phyloP scores from a whole-genome alignment of 306 rosid species.

The Benincasa hispida region DNA sequence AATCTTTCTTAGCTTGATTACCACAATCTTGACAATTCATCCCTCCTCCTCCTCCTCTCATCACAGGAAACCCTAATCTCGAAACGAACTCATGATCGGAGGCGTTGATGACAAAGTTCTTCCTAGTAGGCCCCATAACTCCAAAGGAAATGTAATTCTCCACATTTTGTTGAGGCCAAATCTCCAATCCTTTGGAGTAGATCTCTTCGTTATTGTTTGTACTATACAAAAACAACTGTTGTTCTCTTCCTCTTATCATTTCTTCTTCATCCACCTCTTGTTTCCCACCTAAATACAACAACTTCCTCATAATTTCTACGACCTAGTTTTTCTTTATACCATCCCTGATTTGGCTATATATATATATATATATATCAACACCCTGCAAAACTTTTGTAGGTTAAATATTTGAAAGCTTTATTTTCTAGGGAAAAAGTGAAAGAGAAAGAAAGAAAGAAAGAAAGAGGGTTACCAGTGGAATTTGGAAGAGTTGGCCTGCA shows the following conservation, averaged over 20 bases:
- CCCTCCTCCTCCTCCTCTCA: conserved; percentile 28
- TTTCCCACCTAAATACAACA: conserved; percentile 48
- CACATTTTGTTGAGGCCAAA: conserved; percentile 43
- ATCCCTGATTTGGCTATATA: not conserved
- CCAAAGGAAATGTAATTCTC: conserved; percentile 42
- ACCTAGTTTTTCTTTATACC: conserved; percentile 3
- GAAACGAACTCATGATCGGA: conserved; percentile 26
- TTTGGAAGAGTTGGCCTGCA: not conserved
- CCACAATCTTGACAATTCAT: conserved; percentile 71
- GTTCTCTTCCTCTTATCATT: conserved; percentile 6
- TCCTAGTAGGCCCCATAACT: conserved; percentile 31
- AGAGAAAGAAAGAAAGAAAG: not conserved
- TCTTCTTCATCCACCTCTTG: conserved; percentile 6
- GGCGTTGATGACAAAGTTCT: conserved; percentile 20
- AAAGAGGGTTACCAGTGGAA: not conserved
- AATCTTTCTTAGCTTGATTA: conserved; percentile 62
- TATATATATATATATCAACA: not conserved
- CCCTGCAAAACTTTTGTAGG: not conserved
- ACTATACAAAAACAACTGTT: conserved; percentile 20
- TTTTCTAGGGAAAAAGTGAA: not conserved
- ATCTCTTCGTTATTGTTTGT: conserved; percentile 31
- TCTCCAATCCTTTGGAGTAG: conserved; percentile 41
- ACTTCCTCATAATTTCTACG: conserved; percentile 21
- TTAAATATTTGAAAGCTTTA: too few species aligned
- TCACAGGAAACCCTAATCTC: conserved; percentile 43